Evolutionary conservation across 2,329 filamentous ascomycete genomes (phyloP), one percentile per base, ranked within the genome.

Genomic region (Bipolaris oryzae): DNA sequence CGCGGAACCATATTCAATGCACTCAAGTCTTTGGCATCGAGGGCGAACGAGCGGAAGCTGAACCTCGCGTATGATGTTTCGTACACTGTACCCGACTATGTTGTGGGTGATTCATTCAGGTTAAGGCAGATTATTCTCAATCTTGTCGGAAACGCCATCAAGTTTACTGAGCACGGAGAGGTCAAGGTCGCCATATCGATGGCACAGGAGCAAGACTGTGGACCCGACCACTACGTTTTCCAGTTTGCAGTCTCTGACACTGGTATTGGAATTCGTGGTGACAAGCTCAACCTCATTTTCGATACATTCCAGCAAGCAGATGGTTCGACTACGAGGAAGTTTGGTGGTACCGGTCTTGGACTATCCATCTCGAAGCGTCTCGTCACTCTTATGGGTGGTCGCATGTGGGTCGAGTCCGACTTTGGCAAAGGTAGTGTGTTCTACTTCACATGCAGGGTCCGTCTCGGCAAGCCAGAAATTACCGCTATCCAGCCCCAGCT

Each of bases 261-360:
- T 34, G 95, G 95, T 66, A 99, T 98, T 70, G 95, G 95, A 69
- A 98, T 98, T 68, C 91, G 94, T 69, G 86, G 90, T 63, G 93
- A 98, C 78, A 98, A 98, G 80, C 85, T 98, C 50, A 92, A 96
- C 73, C 83, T 98, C 64, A 98, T 99, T 73, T 98, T 99, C 78
- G 95, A 98, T 78, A 98, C 94, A 0, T 98, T 98, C 87, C 94
- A 97, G 77, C 95, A 98, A 80, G 95, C 95, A 18, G 95, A 98
- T 74, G 94, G 94, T 35, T 97, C 93, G 33, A 98, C 96, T 76
- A 98, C 94, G 1, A 87, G 93, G 68, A 95, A 96, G 74, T 98
- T 98, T 75, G 94, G 94, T 69, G 94, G 94, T 68, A 98, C 95
- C 6, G 94, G 94, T 66, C 85, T 98, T 9, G 94, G 94, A 65